Base-by-base conservation (phyloP, 495 filamentous ascomycete genomes). In the Friedmanniomyces simplex region DNA sequence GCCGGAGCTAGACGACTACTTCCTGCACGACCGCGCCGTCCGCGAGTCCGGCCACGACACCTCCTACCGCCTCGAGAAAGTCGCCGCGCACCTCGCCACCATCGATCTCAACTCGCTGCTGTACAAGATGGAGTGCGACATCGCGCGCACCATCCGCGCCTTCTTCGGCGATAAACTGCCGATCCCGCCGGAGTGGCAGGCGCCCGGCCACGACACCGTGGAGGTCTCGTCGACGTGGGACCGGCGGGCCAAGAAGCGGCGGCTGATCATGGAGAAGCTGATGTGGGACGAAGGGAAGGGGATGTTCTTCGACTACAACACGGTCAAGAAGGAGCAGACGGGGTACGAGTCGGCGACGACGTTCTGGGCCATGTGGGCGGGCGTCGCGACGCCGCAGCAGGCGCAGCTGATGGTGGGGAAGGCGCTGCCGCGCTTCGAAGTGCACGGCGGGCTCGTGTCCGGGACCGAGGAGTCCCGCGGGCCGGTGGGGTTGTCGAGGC, bases 21-120 rank as follows among this genome's bases (percentile, higher is more conserved):
- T 96, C 74, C 72, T 94, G 63, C 93, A 98, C 67, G 94, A 98
- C 68, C 82, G 94, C 49, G 89, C 88, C 7, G 89, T 96, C 21
- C 84, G 93, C 47, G 93, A 97, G 67, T 95, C 90, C n/a, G 93
- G 93, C 21, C 93, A 98, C 67, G 93, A 98, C 68, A 97, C 90
- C 6, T 85, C 87, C 25, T 96, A 96, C 68, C 87, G 93, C 24
- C 76, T 98, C 0, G 93, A 96, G 69, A 82, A 83, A 18, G 79
- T 93, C 22, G 90, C 86, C 65, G 93, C 87, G 14, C 80, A 96
- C 65, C 75, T 97, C 24, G 93, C 89, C 18, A 97, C 93, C 1
- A 86, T 97, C 26, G 93, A 98, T 66, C 77, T 96, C 36, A 96
- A 97, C 71, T 88, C 89, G 26, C 74, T 95, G 8, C 75, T 98